Evolutionary conservation across 306 rosid genomes (phyloP).

Genomic region (Casuarina equisetifolia): DNA sequence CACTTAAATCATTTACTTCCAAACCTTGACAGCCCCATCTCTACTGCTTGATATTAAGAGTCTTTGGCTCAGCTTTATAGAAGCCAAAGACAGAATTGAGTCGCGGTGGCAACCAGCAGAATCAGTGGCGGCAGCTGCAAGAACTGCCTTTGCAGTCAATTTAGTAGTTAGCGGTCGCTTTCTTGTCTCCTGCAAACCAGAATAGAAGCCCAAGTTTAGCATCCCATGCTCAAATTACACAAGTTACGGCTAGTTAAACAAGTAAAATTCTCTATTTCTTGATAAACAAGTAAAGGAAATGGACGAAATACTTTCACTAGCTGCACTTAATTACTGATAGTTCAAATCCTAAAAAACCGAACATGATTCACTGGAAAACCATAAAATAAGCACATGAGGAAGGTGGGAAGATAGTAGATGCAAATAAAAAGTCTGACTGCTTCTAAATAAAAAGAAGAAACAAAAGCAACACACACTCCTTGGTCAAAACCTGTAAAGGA

Average conservation of each 20-base stretch:
- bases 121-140: conserved; percentile 93
- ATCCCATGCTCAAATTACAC: conserved; percentile 16
- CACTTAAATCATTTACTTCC: conserved; percentile 59
- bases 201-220: conserved; percentile 22
- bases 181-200: conserved; percentile 68
- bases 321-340: background rate
- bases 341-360: background rate
- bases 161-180: conserved; percentile 70
- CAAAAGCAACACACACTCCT: conserved; percentile 1
- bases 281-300: conserved; percentile 7
- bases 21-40: conserved; percentile 96
- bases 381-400: background rate
- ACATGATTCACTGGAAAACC: background rate
- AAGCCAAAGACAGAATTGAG: conserved; percentile 76
- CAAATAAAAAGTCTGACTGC: background rate
- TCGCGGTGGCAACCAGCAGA: conserved; percentile 92
- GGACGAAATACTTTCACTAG: background rate
- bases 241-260: conserved; percentile 11
- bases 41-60: conserved; percentile 81
- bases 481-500: background rate
- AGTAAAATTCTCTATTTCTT: background rate
- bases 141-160: conserved; percentile 71
- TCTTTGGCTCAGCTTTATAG: conserved; percentile 92
- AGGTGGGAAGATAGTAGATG: background rate
- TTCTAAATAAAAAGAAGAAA: background rate